A percentile compares a stretch with the other conserved stretches of the same genome.
These are phyloP conservation scores for Populus deltoides DNA, from an alignment of 345 rosid genomes.

Conservation along the genomic window DNA sequence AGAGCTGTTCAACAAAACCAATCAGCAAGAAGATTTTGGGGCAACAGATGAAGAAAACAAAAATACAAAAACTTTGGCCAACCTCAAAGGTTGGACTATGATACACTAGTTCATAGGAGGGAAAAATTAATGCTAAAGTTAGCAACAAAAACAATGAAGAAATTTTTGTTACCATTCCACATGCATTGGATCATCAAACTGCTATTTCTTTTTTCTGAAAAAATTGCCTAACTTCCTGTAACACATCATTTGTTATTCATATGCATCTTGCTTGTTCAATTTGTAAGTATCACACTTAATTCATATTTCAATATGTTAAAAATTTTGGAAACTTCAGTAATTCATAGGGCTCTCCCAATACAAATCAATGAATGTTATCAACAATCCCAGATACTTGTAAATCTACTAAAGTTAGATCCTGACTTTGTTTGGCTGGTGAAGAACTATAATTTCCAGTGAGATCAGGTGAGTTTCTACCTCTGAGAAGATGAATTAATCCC, in stretches of 20 bases:
- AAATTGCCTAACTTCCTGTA: background rate
- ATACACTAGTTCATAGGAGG: background rate
- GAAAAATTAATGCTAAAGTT: background rate
- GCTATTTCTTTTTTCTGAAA: background rate
- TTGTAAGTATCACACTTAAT: background rate
- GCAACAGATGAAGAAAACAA: background rate
- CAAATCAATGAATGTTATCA: background rate
- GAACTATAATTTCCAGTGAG: background rate
- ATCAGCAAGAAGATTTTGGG: conserved; percentile 7
- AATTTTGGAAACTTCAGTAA: background rate
- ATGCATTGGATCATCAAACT: background rate
- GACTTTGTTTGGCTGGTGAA: background rate
- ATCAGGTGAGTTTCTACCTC: background rate
- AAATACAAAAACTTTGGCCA: background rate
- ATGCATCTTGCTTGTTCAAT: background rate
- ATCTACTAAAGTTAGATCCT: background rate
- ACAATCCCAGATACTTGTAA: background rate
- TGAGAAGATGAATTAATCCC: background rate
- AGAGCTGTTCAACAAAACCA: conserved; percentile 59
- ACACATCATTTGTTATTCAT: background rate
- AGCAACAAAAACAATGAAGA: background rate
- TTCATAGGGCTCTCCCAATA: background rate
- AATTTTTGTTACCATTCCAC: background rate
- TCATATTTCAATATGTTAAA: background rate
- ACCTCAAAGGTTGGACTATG: background rate